phyloP scores from a whole-genome alignment of 345 rosid genomes.

The Citrus hindsii region DNA sequence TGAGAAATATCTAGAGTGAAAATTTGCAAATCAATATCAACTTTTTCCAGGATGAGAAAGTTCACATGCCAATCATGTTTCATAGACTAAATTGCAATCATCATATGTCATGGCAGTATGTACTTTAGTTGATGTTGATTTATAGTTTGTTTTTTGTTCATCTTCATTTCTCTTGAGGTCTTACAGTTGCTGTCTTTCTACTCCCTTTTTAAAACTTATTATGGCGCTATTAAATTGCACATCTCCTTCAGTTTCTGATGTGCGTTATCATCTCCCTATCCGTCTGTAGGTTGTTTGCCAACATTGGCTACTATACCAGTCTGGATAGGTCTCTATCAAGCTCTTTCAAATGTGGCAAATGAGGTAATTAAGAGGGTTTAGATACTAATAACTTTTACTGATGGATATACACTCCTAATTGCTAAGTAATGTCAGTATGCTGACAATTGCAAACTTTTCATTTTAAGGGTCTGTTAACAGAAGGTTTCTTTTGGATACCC shows the following conservation, averaged over 20 bases:
- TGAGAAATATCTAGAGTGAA: neutral
- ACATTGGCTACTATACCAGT: constrained; percentile 93
- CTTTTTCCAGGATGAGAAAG: neutral
- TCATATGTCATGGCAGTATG: neutral
- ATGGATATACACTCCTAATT: neutral
- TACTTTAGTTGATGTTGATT: neutral
- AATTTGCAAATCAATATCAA: neutral
- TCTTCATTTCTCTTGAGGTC: neutral
- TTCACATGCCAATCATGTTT: neutral
- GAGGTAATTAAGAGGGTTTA: constrained; percentile 48
- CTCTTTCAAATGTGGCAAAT: constrained; percentile 96
- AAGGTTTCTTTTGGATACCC: constrained; percentile 99
- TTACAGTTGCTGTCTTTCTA: neutral
- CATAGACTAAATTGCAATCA: neutral
- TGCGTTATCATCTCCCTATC: constrained; percentile 12
- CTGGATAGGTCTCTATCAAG: constrained; percentile 98
- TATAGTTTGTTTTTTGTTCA: neutral
- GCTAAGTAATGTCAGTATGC: constrained; percentile 5
- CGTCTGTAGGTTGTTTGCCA: constrained; percentile 78
- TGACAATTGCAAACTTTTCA: constrained; percentile 17
- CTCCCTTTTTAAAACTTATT: neutral
- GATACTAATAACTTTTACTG: constrained; percentile 2
- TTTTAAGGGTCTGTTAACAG: constrained; percentile 75
- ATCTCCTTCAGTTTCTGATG: constrained; percentile 13
- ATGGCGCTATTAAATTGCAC: neutral